phyloP scores from a whole-genome alignment of 1,139 yeast species.

The Candida albicans region DNA sequence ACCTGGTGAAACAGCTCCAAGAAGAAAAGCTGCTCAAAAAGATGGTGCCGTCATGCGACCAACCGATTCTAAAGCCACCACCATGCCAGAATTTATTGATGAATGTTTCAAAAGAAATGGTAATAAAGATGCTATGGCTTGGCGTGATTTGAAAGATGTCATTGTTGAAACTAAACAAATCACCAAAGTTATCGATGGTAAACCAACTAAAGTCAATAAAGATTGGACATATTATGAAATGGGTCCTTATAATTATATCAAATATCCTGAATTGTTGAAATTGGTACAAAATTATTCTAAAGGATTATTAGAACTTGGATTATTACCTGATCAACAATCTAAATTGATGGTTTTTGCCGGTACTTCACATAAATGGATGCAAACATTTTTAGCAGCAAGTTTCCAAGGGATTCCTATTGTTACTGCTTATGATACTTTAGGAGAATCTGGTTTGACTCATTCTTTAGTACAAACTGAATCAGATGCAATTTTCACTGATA shows the following conservation, averaged over 20 bases:
- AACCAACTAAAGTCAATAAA: slow-evolving; percentile 69
- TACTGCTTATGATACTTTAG: slow-evolving; percentile 96
- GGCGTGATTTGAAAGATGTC: slow-evolving; percentile 72
- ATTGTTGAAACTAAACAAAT: slow-evolving; percentile 77
- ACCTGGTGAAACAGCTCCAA: slow-evolving; percentile 88
- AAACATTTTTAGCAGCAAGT: slow-evolving; percentile 74
- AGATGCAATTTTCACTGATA: slow-evolving; percentile 79
- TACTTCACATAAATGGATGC: slow-evolving; percentile 89
- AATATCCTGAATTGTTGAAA: slow-evolving; percentile 57
- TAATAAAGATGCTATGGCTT: slow-evolving; percentile 62
- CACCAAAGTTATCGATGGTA: slow-evolving; percentile 76
- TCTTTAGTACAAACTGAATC: slow-evolving; percentile 82
- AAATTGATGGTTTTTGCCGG: slow-evolving; percentile 82
- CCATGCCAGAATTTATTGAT: slow-evolving; percentile 67
- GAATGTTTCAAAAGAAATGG: slow-evolving; percentile 66
- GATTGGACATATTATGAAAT: slow-evolving; percentile 86
- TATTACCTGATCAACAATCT: slow-evolving; percentile 60
- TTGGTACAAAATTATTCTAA: slow-evolving; percentile 61
- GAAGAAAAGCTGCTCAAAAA: slow-evolving; percentile 68
- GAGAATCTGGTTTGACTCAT: slow-evolving; percentile 87
- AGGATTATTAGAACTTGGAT: slow-evolving; percentile 76
- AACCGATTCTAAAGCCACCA: slow-evolving; percentile 55
- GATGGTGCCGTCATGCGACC: slow-evolving; percentile 61
- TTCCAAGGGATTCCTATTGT: slow-evolving; percentile 83
- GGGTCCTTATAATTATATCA: slow-evolving; percentile 65